These are phyloP conservation scores for Trichophyton schoenleinii DNA, from an alignment of 2,329 filamentous ascomycete species.

Conservation along the genomic window DNA sequence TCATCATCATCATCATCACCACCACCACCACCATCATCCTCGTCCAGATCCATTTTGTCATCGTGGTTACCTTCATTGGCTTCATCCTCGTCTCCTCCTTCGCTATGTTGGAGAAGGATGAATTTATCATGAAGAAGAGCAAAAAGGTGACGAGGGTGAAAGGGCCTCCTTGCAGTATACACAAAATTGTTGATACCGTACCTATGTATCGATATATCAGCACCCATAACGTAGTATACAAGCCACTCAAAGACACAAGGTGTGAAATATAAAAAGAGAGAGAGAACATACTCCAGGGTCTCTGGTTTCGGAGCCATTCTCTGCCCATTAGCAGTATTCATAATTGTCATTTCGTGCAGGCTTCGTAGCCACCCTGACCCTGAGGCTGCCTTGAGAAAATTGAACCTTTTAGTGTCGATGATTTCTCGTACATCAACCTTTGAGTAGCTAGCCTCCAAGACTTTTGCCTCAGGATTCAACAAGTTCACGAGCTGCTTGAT, in stretches of 20 bases:
- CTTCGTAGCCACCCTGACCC: conserved; percentile 60
- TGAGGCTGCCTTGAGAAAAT: conserved; percentile 50
- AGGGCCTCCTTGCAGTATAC: conserved; percentile 48
- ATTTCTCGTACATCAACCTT: conserved; percentile 40
- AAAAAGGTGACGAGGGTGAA: conserved; percentile 31
- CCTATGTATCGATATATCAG: too few species aligned
- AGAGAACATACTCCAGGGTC: too few species aligned
- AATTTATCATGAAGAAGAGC: conserved; percentile 35
- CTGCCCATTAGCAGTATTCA: conserved; percentile 33
- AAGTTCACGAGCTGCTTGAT: too few species aligned
- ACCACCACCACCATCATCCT: too few species aligned
- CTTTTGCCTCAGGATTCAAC: too few species aligned
- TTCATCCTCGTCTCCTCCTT: conserved; percentile 29
- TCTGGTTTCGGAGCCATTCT: too few species aligned
- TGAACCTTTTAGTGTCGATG: conserved; percentile 53
- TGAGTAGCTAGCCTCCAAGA: too few species aligned
- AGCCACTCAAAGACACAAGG: too few species aligned
- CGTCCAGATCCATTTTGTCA: too few species aligned
- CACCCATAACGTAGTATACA: too few species aligned
- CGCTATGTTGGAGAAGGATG: conserved; percentile 30
- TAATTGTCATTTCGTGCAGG: conserved; percentile 53
- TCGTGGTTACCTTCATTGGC: neutral
- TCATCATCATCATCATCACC: too few species aligned
- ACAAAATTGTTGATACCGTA: conserved; percentile 41
- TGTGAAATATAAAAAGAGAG: too few species aligned